Percentiles rank a stretch among this genome's conserved stretches.
Evolutionary conservation across 805 yeast species (phyloP).

Genomic region (Metschnikowia proteae): DNA sequence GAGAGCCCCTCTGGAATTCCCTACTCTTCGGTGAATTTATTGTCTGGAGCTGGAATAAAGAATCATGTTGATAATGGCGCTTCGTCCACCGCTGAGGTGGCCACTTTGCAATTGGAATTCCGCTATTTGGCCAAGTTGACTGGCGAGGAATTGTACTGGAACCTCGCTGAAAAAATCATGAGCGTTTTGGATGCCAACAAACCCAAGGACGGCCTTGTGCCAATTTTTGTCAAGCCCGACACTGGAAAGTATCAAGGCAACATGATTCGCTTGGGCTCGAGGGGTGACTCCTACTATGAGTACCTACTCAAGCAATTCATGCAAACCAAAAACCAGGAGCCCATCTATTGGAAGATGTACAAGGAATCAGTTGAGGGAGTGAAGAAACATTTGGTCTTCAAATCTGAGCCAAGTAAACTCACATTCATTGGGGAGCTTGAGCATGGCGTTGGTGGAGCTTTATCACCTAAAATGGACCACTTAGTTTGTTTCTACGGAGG

Average conservation of each 20-base stretch:
- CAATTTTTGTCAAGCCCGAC: constrained; percentile 73
- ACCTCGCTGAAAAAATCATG: constrained; percentile 70
- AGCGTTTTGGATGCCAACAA: constrained; percentile 60
- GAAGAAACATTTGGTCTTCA: constrained; percentile 56
- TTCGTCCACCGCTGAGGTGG: constrained; percentile 84
- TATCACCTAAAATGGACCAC: constrained; percentile 84
- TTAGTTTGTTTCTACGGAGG: constrained; percentile 91
- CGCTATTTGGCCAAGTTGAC: constrained; percentile 77
- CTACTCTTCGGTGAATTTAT: constrained; percentile 70
- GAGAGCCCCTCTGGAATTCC: constrained; percentile 68
- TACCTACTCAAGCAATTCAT: constrained; percentile 81
- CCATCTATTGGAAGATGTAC: constrained; percentile 68
- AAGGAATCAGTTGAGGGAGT: constrained; percentile 75
- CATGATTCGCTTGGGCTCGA: constrained; percentile 75
- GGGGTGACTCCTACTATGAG: constrained; percentile 94
- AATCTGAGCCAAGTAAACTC: constrained; percentile 59
- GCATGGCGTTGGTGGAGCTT: constrained; percentile 55
- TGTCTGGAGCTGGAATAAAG: constrained; percentile 54
- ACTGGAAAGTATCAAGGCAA: constrained; percentile 64
- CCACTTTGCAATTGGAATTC: constrained; percentile 83
- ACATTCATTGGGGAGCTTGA: constrained; percentile 77
- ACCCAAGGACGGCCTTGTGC: constrained; percentile 73
- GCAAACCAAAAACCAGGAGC: constrained; percentile 63
- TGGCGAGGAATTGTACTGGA: constrained; percentile 78
- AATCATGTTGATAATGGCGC: constrained; percentile 72